Evolutionary conservation across 2,329 filamentous ascomycete genomes (phyloP).

Genomic region (Stromatinia cepivora): DNA sequence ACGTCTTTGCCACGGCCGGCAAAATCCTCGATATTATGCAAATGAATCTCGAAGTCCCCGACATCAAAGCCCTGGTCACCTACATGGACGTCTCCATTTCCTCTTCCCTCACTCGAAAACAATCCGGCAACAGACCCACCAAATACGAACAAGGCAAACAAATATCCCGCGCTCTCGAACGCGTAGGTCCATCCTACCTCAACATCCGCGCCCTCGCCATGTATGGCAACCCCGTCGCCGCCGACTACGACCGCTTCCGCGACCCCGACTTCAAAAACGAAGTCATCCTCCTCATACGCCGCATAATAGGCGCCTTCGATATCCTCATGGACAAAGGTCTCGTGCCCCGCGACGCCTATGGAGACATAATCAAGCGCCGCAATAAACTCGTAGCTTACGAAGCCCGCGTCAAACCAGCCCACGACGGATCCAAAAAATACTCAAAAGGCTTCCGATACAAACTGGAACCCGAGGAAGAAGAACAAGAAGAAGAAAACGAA

Average conservation of each 20-base stretch:
- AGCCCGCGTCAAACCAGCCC: not conserved
- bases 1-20: conserved; percentile 64
- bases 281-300: conserved; percentile 33
- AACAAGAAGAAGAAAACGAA: not conserved
- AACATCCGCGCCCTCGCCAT: conserved; percentile 36
- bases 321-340: conserved; percentile 36
- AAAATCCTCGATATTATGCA: conserved; percentile 66
- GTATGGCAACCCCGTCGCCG: conserved; percentile 28
- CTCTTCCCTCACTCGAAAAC: conserved; percentile 41
- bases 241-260: not conserved
- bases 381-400: conserved; percentile 42
- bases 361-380: conserved; percentile 36
- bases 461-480: conserved; percentile 1
- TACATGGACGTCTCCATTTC: conserved; percentile 58
- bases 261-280: not conserved
- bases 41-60: conserved; percentile 46
- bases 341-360: conserved; percentile 33
- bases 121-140: conserved; percentile 40
- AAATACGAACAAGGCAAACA: conserved; percentile 45
- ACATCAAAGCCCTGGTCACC: conserved; percentile 51
- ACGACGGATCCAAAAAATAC: not conserved
- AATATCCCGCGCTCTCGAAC: conserved; percentile 51
- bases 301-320: conserved; percentile 42
- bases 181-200: conserved; percentile 42
- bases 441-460: not conserved